These are phyloP conservation scores for Allomyces arbusculus DNA, from an alignment of 192 early-diverging fungal genomes.

Conservation along the genomic window DNA sequence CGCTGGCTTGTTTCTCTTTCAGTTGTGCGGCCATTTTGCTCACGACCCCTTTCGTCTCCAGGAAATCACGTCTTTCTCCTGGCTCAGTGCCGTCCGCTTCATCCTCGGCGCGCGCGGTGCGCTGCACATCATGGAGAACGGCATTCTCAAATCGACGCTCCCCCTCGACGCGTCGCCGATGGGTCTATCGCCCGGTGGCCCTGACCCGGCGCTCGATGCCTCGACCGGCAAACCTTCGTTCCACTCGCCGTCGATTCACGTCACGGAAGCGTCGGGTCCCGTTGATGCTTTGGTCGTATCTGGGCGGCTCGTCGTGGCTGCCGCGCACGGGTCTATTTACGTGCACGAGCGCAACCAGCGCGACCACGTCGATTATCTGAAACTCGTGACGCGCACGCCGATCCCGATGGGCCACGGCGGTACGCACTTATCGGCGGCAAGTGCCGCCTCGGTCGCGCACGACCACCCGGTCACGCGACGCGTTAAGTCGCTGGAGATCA, in stretches of 20 bases:
- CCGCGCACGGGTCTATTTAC: background rate
- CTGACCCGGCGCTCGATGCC: no score
- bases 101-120: slow-evolving; percentile 9
- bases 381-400: background rate
- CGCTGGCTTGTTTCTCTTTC: no score
- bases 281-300: background rate
- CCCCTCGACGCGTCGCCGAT: no score
- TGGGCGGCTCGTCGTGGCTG: background rate
- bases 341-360: background rate
- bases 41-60: background rate
- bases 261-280: background rate
- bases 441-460: no score
- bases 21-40: no score
- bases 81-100: slow-evolving; percentile 12
- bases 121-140: background rate
- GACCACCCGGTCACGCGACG: background rate
- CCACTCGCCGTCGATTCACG: no score
- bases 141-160: background rate
- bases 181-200: no score
- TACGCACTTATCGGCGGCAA: no score
- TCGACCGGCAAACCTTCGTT: no score
- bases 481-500: background rate
- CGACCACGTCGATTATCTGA: background rate
- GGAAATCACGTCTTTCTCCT: slow-evolving; percentile 10
- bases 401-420: no score